Evolutionary conservation across 352 stramenopile species (phyloP).

Genomic region (Globisporangium orthogonon): DNA sequence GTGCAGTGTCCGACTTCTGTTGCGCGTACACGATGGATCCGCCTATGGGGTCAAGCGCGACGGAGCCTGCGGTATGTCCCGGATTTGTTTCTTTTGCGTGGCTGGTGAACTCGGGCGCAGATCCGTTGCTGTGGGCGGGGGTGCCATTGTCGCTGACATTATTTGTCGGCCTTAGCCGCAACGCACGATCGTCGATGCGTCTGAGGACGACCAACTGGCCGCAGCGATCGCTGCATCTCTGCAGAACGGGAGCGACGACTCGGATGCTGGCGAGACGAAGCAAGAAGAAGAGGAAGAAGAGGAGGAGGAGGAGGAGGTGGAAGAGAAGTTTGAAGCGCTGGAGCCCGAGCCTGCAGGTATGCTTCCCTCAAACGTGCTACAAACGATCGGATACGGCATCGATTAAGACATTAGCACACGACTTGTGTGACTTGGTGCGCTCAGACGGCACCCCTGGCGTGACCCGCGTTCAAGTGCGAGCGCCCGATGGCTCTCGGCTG

Average conservation of each 20-base stretch:
- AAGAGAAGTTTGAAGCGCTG: constrained; percentile 34
- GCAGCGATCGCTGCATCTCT: constrained; percentile 77
- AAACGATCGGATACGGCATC: too few relatives aligned
- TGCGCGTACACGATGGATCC: constrained; percentile 42
- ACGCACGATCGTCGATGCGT: constrained; percentile 41
- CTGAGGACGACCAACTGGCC: constrained; percentile 72
- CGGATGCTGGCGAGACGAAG: constrained; percentile 21
- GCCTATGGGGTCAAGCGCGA: constrained; percentile 1
- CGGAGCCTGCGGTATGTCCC: constrained; percentile 1
- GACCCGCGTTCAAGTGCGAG: constrained; percentile 66
- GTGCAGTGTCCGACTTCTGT: constrained; percentile 61
- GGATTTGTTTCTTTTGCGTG: too few relatives aligned
- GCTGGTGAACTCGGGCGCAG: too few relatives aligned
- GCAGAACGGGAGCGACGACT: constrained; percentile 32
- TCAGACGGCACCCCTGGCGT: constrained; percentile 41
- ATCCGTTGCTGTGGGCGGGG: neutral
- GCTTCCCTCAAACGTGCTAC: too few relatives aligned
- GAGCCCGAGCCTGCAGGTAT: constrained; percentile 52
- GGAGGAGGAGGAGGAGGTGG: constrained; percentile 33
- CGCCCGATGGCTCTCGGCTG: constrained; percentile 56
- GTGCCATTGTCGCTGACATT: neutral
- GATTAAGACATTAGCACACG: too few relatives aligned
- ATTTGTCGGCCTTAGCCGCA: neutral
- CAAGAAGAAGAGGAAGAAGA: constrained; percentile 29
- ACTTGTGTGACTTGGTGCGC: neutral